phyloP scores from a whole-genome alignment of 2,329 filamentous ascomycete species.

The Penicillium hesseltinei region DNA sequence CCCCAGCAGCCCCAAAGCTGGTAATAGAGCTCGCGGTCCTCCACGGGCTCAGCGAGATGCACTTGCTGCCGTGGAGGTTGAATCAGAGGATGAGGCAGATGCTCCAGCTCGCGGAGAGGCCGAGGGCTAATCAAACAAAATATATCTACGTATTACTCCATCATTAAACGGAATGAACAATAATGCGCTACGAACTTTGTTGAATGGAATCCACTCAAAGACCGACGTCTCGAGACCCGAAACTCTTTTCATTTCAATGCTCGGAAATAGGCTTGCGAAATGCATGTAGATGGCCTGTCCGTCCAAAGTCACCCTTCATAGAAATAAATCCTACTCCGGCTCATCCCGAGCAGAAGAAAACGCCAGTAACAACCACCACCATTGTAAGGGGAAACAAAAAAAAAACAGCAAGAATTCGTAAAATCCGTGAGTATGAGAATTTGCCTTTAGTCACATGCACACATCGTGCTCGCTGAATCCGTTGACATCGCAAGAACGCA shows the following conservation, averaged over 20 bases:
- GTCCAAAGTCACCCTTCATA: background rate
- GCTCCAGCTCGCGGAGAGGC: constrained; percentile 23
- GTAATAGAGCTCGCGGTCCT: constrained; percentile 20
- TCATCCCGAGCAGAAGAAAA: background rate
- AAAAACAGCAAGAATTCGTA: constrained; percentile 4
- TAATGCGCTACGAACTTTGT: background rate
- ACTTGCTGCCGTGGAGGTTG: constrained; percentile 34
- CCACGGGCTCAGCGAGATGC: constrained; percentile 24
- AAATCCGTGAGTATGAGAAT: constrained; percentile 6
- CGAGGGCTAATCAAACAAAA: constrained; percentile 7
- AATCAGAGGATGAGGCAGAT: constrained; percentile 30
- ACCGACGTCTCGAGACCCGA: background rate
- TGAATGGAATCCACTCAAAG: background rate
- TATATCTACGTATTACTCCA: background rate
- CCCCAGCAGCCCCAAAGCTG: constrained; percentile 5
- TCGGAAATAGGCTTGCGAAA: constrained; percentile 1
- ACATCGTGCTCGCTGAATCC: background rate
- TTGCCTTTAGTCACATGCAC: background rate
- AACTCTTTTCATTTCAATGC: background rate
- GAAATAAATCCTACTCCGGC: constrained; percentile 1
- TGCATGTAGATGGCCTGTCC: constrained; percentile 2
- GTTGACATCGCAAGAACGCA: constrained; percentile 3
- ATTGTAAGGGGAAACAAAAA: background rate
- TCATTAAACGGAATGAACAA: background rate
- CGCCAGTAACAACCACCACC: background rate